A percentile compares a stretch with the other conserved stretches of the same genome.
Conservation (phyloP, 2,329 filamentous ascomycete genomes). For the Pseudonectria buxi region DNA sequence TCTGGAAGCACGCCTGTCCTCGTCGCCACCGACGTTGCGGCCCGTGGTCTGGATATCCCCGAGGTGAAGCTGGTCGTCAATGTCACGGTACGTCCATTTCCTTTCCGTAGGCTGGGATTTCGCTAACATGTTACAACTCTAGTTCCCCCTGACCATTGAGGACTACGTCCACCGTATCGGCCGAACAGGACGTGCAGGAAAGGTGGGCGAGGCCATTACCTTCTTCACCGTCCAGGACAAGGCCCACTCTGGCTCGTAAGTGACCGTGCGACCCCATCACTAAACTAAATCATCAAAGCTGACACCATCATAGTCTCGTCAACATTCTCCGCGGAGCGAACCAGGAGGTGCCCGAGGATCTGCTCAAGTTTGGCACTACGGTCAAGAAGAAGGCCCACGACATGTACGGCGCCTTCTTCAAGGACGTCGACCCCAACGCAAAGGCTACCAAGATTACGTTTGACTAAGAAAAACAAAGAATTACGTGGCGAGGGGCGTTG, state of each 20-base stretch:
- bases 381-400: constrained; percentile 99
- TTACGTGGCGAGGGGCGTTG: constrained; percentile 4
- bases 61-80: constrained; percentile 94
- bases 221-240: constrained; percentile 96
- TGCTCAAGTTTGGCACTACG: constrained; percentile 93
- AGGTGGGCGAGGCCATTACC: constrained; percentile 81
- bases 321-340: constrained; percentile 93
- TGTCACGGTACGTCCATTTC: constrained; percentile 54
- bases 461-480: constrained; percentile 41
- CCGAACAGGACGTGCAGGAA: constrained; percentile 86
- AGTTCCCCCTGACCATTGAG: constrained; percentile 89
- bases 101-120: too few relatives aligned
- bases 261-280: constrained; percentile 21
- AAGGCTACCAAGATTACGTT: constrained; percentile 90
- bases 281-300: constrained; percentile 4
- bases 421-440: constrained; percentile 77
- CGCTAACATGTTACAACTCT: constrained; percentile 3
- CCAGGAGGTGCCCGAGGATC: constrained; percentile 80
- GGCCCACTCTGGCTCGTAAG: constrained; percentile 77
- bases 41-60: constrained; percentile 89
- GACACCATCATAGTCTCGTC: constrained; percentile 56
- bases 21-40: constrained; percentile 94
- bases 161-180: constrained; percentile 98
- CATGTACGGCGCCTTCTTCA: constrained; percentile 92
- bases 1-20: constrained; percentile 72